Evolutionary conservation across 106 monocot species (phyloP).

Genomic region (Allium sativum): DNA sequence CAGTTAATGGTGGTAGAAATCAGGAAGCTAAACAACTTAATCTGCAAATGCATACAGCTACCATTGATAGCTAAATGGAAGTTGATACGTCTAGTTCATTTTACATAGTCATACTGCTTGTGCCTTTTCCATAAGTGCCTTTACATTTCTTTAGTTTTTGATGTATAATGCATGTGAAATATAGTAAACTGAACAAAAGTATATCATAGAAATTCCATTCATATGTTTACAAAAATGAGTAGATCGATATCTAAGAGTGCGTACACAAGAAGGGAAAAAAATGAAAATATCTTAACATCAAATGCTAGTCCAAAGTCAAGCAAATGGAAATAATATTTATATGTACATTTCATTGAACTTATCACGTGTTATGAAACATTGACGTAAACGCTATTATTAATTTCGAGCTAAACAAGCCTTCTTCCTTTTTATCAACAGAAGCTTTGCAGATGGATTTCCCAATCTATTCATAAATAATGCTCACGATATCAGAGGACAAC

Average conservation of each 20-base stretch:
- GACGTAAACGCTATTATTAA: background rate
- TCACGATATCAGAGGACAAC: conserved; percentile 86
- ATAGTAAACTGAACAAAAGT: background rate
- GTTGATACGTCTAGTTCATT: no score
- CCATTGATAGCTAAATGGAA: no score
- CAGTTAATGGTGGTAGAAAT: no score
- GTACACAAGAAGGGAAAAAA: no score
- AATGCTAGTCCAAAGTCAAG: no score
- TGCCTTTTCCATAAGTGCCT: background rate
- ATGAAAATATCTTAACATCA: no score
- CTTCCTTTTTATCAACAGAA: conserved; percentile 29
- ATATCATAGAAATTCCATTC: background rate
- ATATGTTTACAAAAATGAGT: background rate
- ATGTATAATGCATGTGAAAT: background rate
- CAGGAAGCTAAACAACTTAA: no score
- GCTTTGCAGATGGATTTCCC: conserved; percentile 93
- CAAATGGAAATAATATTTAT: background rate
- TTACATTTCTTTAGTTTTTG: background rate
- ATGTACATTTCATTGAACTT: background rate
- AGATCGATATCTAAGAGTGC: no score
- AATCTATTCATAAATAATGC: conserved; percentile 93
- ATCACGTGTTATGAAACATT: background rate
- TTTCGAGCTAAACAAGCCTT: background rate
- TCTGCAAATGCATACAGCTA: no score
- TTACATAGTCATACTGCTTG: background rate